Evolutionary conservation across 1,284 basidiomycete species (phyloP), one percentile per base, ranked within the genome.

Genomic region (Inonotus hispidus): DNA sequence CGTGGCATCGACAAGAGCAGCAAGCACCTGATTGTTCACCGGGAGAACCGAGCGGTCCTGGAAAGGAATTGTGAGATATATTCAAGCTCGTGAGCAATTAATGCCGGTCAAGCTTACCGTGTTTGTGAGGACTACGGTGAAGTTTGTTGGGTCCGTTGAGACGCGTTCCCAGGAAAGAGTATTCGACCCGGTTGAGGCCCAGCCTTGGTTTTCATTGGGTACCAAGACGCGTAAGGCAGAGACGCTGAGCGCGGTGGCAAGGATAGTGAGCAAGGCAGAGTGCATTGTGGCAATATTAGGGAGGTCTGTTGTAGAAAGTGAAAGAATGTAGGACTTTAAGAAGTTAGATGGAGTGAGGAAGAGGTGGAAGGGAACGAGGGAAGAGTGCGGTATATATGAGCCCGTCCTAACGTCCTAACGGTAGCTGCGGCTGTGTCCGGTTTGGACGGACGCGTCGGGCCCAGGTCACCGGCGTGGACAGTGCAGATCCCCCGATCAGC

Each of bases 111-210:
- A 16, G 71, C 78, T 65, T 61, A 82, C 89, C 71, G 78, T 72
- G 74, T 92, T 90, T 67, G 78, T 78, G 56, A 93, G 78, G 56
- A 90, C 74, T 54, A 82, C 78, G 11, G 86, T 82, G 72, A 93
- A 92, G 74, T 82, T 90, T 57, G 63, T 49, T 0, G 81, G 70
- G 68, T 92, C 90, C 19, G 87, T 87, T 16, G 41, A 53, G 63
- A 90, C 89, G n/a, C 78, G 77, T 1, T 73, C 62, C 90, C 90
- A 92, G 19, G 72, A 62, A 64, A 91, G 73, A 38, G 71, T 76
- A 71, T 92, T 88, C 54, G 78, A 67, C 21, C 84, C 84, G 16
- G 70, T 68, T 67, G 80, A 79, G 19, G 77, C 79, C 90, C 89
- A 93, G 57, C 78, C 79, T 29, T 79, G 68, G 43, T 67, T 60